phyloP scores from a whole-genome alignment of 768 basidiomycete genomes.

The Collybiopsis luxurians region DNA sequence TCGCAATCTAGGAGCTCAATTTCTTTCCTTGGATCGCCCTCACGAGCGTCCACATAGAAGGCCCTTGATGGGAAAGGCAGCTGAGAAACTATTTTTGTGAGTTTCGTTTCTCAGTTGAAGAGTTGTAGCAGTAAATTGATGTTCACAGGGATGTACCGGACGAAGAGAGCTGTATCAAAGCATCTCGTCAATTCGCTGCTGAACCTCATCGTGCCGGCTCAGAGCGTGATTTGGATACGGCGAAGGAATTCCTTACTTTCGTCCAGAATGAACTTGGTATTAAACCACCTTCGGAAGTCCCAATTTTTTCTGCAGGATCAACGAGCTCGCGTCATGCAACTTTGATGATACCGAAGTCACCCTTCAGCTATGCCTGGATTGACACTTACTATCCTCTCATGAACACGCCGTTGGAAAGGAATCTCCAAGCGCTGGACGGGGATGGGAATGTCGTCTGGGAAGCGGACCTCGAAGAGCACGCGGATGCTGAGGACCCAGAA shows the following conservation, averaged over 20 bases:
- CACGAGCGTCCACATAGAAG: neutral
- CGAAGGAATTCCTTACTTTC: conserved; percentile 49
- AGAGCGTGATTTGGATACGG: conserved; percentile 52
- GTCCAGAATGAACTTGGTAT: conserved; percentile 52
- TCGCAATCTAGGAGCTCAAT: neutral
- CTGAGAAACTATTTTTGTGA: conserved; percentile 9
- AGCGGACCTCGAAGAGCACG: conserved; percentile 65
- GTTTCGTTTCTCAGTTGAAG: neutral
- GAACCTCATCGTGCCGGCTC: conserved; percentile 65
- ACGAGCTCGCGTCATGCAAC: conserved; percentile 51
- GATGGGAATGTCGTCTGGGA: conserved; percentile 50
- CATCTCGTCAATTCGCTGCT: conserved; percentile 50
- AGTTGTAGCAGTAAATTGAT: neutral
- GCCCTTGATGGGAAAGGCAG: conserved; percentile 4
- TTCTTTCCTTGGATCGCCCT: neutral
- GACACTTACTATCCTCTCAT: conserved; percentile 73
- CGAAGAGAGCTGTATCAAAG: conserved; percentile 42
- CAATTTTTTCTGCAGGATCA: conserved; percentile 59
- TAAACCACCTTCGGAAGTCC: conserved; percentile 24
- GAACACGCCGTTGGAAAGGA: conserved; percentile 60
- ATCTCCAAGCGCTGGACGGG: conserved; percentile 52
- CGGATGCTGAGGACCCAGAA: conserved; percentile 62
- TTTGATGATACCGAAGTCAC: conserved; percentile 38
- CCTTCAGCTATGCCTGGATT: conserved; percentile 55
- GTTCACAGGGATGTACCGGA: conserved; percentile 46